phyloP scores from a whole-genome alignment of 352 stramenopile species.

The Phytopythium chamaehyphon region DNA sequence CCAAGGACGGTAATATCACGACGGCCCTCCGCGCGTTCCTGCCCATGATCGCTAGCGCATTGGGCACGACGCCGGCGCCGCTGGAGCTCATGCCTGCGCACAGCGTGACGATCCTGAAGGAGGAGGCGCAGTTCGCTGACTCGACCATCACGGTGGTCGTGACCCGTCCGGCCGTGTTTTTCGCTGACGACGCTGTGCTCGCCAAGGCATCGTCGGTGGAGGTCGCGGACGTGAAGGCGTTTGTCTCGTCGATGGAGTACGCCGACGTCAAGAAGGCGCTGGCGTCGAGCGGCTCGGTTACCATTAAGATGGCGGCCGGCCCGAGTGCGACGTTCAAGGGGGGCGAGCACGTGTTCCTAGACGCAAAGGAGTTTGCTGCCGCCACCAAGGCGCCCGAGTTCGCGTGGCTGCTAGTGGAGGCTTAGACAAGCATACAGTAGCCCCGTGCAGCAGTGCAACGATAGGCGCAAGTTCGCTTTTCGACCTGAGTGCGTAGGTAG shows the following conservation, averaged over 20 bases:
- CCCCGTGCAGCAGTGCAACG: no score
- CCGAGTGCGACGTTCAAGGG: constrained; percentile 44
- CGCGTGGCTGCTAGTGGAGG: constrained; percentile 38
- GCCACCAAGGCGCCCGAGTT: constrained; percentile 31
- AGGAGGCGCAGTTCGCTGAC: constrained; percentile 66
- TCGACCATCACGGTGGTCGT: constrained; percentile 67
- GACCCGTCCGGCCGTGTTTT: constrained; percentile 68
- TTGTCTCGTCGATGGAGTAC: constrained; percentile 78
- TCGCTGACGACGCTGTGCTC: constrained; percentile 44
- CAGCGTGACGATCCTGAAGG: constrained; percentile 64
- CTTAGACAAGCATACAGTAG: constrained; percentile 6
- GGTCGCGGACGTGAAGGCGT: constrained; percentile 45
- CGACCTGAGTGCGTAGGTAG: not conserved
- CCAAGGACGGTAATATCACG: constrained; percentile 52
- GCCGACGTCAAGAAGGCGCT: constrained; percentile 61
- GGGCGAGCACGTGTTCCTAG: constrained; percentile 67
- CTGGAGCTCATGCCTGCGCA: constrained; percentile 51
- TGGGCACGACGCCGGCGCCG: constrained; percentile 61
- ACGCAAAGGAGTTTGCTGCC: constrained; percentile 64
- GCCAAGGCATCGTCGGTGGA: constrained; percentile 35
- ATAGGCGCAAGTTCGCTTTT: no score
- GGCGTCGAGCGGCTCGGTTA: constrained; percentile 25
- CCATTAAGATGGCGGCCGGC: constrained; percentile 34
- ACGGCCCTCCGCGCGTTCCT: constrained; percentile 57
- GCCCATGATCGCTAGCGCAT: constrained; percentile 44